Base-by-base conservation (phyloP, 805 yeast genomes). In the Lipomyces sp. region DNA sequence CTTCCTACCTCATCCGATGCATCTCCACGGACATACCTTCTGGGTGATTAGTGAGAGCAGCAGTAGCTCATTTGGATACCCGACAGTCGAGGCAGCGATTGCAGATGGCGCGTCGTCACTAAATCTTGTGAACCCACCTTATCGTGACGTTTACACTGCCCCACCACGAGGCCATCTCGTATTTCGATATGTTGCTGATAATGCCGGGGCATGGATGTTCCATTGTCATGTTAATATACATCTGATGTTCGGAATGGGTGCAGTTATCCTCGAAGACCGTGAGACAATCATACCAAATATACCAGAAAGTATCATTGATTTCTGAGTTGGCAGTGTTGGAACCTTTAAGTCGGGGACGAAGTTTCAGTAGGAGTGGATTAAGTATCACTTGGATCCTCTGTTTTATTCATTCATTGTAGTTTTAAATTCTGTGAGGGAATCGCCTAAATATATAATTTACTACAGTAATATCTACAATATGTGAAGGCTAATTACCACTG, bases 201-300 rank as follows among this genome's bases (percentile, higher is more conserved):
- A 94, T 78, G 97, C 97, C 2, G 97, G 97, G 66, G 88, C 91
- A 33, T 92, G 97, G 97, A 85, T 88, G 70, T 89, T 92, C 87
- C 97, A 92, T 76, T 92, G 97, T 77, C 64, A 51, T 80, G 80
- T 61, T 11, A 61, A 61, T n/a, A 29, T 39, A 5, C 60, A 61
- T 50, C 48, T 30, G 11, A 11, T 59, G 34, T 56, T 42, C 3
- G 62, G 62, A 7, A 59, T 59, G 62, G 62, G 45, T 10, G 56
- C 53, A 15, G 62, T 59, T 2, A 50, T 59, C 32, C 51, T 59
- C 10, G 62, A 59, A 34, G 60, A 58, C 18, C 60, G 60, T 4
- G 60, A 58, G 24, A 50, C 59, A 6, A 30, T 57, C 45, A 39
- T 11, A 39, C 45, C 45, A 39, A 39, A n/a, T 8, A 15, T 39